A percentile compares a stretch with the other conserved stretches of the same genome.
Evolutionary conservation across 352 stramenopile genomes (phyloP).

Genomic region (Phytophthora palmivora): DNA sequence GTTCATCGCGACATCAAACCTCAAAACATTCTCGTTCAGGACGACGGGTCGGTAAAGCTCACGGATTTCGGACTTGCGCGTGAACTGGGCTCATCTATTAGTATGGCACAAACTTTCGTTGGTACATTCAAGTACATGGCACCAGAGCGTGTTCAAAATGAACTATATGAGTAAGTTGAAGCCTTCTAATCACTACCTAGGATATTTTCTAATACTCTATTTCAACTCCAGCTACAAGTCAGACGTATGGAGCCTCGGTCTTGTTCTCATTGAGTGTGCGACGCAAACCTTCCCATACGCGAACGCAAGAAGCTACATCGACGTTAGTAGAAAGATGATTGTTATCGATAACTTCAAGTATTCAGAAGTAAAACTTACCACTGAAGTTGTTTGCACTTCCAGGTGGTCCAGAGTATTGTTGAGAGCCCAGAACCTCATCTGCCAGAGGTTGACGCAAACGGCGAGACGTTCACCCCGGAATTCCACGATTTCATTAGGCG

Average conservation of each 20-base stretch:
- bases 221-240: constrained; percentile 66
- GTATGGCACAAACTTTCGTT: constrained; percentile 90
- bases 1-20: constrained; percentile 96
- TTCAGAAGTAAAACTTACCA: too few relatives aligned
- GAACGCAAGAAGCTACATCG: constrained; percentile 68
- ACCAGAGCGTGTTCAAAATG: constrained; percentile 90
- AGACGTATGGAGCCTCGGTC: constrained; percentile 80
- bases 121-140: constrained; percentile 95
- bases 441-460: constrained; percentile 33
- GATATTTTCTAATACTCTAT: constrained; percentile 1
- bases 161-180: constrained; percentile 68
- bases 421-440: constrained; percentile 61
- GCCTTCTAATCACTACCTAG: too few relatives aligned
- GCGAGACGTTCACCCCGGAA: constrained; percentile 48
- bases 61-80: constrained; percentile 81
- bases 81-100: constrained; percentile 69
- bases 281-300: constrained; percentile 66
- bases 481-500: constrained; percentile 65
- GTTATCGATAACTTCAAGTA: too few relatives aligned
- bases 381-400: not conserved
- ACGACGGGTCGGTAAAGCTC: constrained; percentile 79
- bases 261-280: constrained; percentile 78
- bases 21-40: constrained; percentile 92
- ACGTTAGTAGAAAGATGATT: constrained; percentile 55
- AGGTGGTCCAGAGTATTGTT: constrained; percentile 83